Evolutionary conservation across 176 grass and related monocot genomes (phyloP).

Genomic region (Bothriochloa decipiens): DNA sequence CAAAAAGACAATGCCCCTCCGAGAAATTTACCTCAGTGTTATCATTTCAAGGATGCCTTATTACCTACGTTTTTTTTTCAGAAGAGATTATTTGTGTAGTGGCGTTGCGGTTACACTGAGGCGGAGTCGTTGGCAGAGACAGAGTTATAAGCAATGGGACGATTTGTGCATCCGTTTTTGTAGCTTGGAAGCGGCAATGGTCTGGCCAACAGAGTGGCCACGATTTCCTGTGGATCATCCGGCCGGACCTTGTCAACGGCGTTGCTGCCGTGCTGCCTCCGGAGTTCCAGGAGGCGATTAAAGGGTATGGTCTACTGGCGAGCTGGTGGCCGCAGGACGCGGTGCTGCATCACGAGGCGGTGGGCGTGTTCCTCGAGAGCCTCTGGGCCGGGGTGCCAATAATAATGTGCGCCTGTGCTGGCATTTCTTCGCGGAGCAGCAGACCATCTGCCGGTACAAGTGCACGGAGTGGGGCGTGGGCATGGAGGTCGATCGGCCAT

Average conservation of each 20-base stretch:
- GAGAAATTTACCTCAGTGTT: too few species aligned
- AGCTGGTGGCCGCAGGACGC: constrained; percentile 58
- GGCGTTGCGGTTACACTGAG: too few species aligned
- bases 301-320: constrained; percentile 36
- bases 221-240: constrained; percentile 50
- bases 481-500: constrained; percentile 46
- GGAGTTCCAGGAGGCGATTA: constrained; percentile 39
- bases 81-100: too few species aligned
- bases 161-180: too few species aligned
- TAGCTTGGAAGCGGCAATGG: not conserved
- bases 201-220: constrained; percentile 50
- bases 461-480: constrained; percentile 50
- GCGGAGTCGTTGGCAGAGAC: too few species aligned
- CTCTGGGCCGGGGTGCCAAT: constrained; percentile 50
- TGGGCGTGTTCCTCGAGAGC: constrained; percentile 51
- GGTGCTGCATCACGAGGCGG: constrained; percentile 46
- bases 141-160: too few species aligned
- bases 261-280: constrained; percentile 44
- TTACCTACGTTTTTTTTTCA: too few species aligned
- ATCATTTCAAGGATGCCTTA: too few species aligned
- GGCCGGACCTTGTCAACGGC: constrained; percentile 47
- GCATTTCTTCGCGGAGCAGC: constrained; percentile 57
- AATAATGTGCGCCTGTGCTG: constrained; percentile 48
- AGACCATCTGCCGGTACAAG: constrained; percentile 50
- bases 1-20: too few species aligned